Conservation (phyloP, 768 basidiomycete genomes). For the Neoboletus subvelutipes region DNA sequence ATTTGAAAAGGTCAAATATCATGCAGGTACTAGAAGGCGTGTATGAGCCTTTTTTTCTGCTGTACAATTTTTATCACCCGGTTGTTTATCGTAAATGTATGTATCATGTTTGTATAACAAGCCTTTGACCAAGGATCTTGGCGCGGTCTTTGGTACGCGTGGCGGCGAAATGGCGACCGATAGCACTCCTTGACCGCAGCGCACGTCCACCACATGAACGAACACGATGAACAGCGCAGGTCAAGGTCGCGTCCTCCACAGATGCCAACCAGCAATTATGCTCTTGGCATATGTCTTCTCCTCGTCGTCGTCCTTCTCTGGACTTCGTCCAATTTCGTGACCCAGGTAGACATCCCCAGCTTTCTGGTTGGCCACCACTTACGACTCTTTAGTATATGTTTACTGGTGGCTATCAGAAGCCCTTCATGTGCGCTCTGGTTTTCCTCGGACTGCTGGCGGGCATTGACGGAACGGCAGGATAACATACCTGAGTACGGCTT, state of each 20-base stretch:
- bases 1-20: conserved; percentile 87
- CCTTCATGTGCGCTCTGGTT: conserved; percentile 65
- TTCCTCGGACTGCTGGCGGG: not conserved
- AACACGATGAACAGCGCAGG: conserved; percentile 12
- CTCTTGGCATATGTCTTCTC: conserved; percentile 66
- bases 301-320: conserved; percentile 80
- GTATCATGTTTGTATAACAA: not conserved
- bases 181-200: not conserved
- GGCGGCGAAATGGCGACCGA: not conserved
- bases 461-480: conserved; percentile 45
- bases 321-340: conserved; percentile 87
- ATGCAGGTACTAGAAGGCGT: conserved; percentile 38
- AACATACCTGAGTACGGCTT: conserved; percentile 88
- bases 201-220: conserved; percentile 18
- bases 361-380: not conserved
- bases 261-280: conserved; percentile 37
- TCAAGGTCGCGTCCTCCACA: conserved; percentile 10
- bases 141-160: conserved; percentile 11
- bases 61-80: conserved; percentile 2
- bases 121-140: no score
- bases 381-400: conserved; percentile 43
- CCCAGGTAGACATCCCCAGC: conserved; percentile 51
- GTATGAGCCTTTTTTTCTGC: conserved; percentile 5
- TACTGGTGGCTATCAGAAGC: conserved; percentile 79
- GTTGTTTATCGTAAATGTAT: conserved; percentile 1